Evolutionary conservation across 495 filamentous ascomycete genomes (phyloP), one percentile per base, ranked within the genome.

Genomic region (Neurospora hispaniola): DNA sequence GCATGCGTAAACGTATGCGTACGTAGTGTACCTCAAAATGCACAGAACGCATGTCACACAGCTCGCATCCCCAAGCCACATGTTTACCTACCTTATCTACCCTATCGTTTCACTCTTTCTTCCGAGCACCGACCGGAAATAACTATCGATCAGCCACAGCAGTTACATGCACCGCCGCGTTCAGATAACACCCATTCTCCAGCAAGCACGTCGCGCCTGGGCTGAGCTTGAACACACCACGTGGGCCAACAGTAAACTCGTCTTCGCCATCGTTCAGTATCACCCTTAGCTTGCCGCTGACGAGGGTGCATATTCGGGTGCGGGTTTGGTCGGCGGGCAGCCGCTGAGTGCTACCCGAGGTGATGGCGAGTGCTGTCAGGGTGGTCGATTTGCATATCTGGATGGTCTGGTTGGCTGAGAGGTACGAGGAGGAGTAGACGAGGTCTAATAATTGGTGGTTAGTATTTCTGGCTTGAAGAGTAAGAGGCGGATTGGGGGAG

Each of bases 151-250:
- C 69, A 62, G 39, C 39, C 62, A 75, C n/a, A 12, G 54, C 39
- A 18, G 74, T 76, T 16, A 81, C 73, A 38, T 82, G 77, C 31
- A 82, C 42, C 54, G 76, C 73, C 9, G 78, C 78, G 70, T 82
- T 77, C 4, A 74, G 38, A 74, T 81, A 82, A 2, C 76, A 54
- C 70, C 62, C 46, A 48, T 82, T 82, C 70, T 59, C 68, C 12
- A 76, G 76, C 16, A 62, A 71, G 66, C 80, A 81, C 4, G 23
- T 62, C 35, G 41, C 31, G 0, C 77, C 76, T 5, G 78, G 73
- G 23, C 27, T 59, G 41, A 82, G 75, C 31, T 42, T 75, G 10
- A 81, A 75, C 70, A 80, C 70, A 6, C 80, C 80, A 11, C 73
- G 62, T 7, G 73, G n/a, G 1, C 81, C 79, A 39, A 82, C 72